Conservation (phyloP, 2,329 filamentous ascomycete genomes). For the Xylariaceae sp. region DNA sequence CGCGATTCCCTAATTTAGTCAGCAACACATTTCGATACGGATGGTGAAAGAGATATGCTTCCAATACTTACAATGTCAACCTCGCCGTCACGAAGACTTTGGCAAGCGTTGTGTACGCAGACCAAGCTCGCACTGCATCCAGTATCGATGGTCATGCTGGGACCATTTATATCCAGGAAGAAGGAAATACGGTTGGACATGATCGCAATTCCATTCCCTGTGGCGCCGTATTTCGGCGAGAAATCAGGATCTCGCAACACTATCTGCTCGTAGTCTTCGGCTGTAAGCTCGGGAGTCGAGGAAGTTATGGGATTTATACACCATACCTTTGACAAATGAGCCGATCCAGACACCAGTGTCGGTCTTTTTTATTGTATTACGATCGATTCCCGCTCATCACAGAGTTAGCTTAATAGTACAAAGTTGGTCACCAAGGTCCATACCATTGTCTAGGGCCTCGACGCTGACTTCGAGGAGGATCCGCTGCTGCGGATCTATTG, state of each 20-base stretch:
- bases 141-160: constrained; percentile 48
- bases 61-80: constrained; percentile 30
- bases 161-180: constrained; percentile 45
- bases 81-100: constrained; percentile 41
- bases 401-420: not conserved
- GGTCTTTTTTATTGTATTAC: constrained; percentile 19
- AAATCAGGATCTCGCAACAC: constrained; percentile 32
- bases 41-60: constrained; percentile 8
- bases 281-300: constrained; percentile 7
- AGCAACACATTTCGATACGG: not conserved
- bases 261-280: constrained; percentile 35
- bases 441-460: constrained; percentile 33
- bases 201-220: constrained; percentile 39
- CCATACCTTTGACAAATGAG: constrained; percentile 32
- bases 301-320: not conserved
- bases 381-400: constrained; percentile 27
- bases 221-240: constrained; percentile 36
- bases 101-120: constrained; percentile 45
- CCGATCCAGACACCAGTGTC: constrained; percentile 33
- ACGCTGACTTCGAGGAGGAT: constrained; percentile 34
- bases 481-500: constrained; percentile 47
- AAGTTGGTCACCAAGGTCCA: not conserved
- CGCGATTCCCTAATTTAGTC: constrained; percentile 41
- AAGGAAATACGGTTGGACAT: constrained; percentile 46
- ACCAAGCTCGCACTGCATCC: constrained; percentile 50